Base-by-base conservation (phyloP, 345 rosid genomes). In the Linum usitatissimum region DNA sequence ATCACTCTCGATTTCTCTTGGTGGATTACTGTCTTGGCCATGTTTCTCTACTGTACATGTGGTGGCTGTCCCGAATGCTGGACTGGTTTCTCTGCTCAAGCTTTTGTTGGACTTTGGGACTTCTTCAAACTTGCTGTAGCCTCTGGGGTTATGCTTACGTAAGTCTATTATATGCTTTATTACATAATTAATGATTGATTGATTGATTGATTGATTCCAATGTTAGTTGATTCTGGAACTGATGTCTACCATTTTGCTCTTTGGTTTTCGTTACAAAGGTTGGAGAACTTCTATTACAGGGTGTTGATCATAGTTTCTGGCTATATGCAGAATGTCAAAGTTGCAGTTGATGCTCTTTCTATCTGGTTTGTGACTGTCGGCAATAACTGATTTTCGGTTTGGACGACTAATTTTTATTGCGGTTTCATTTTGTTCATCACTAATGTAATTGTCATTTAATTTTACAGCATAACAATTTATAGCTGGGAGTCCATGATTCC, bases 401-500 rank as follows among this genome's bases (percentile, higher is more conserved):
- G 6, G 1, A 9, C 9, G 6, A 28, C 12, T n/a, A 6, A 18
- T 7, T 23, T 21, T 13, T 12, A 6, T 48, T 59, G 13, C 31
- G 14, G 40, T 59, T 56, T 62, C 55, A 61, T 51, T 40, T 57
- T 60, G 18, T 13, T 3, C 28, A 23, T 23, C 28, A 51, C 40
- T 36, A 45, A 23, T 6, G 15, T 61, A 36, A 49, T 12, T 42
- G 31, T 55, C 8, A 10, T 36, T 53, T 42, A 57, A 17, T 30
- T 68, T 60, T 54, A 56, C 81, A 79, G 86, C 70, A 64, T 79
- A 62, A 66, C 77, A 57, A 72, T 81, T 51, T 74, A 21, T 62
- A 78, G 66, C 61, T 81, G 86, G 84, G 81, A 84, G 71, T 79
- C 83, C 66, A 81, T 81, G 86, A 78, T 84, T 67, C 78, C 83